Base-by-base conservation (phyloP, 2,329 filamentous ascomycete species). In the Neocatenulostroma microsporum region DNA sequence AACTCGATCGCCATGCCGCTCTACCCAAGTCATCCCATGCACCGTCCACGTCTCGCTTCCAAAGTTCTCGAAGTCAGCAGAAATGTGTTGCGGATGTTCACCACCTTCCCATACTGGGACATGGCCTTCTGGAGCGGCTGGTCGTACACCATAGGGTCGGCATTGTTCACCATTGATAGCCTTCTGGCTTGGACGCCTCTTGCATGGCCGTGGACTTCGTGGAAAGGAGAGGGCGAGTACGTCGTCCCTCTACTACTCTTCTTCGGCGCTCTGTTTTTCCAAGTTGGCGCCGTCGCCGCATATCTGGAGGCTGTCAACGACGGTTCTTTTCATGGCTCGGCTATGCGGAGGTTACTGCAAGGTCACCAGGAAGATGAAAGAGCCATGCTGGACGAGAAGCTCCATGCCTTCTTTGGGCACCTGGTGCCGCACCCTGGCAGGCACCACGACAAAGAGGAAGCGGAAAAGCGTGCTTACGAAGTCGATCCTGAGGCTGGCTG, bases 251-350 rank as follows among this genome's bases (percentile, higher is more conserved):
- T 53, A 26, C 34, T 28, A 3, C 52, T 51, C 39, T 54, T 55
- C 38, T 37, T 56, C 21, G 53, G 52, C 2, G 47, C 48, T 1
- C 28, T 54, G 2, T 44, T 53, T 34, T 56, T 49, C 30, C 52
- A 56, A 26, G 27, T 54, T 13, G 52, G 52, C 9, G 53, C 52
- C 0, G 45, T 51, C 3, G 38, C 45, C 10, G 50, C 52, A 13
- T 56, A 55, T 36, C 37, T 56, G 2, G 52, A 55, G 40, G 52
- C 53, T 3, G 52, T 56, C 15, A 56, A 56, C 23, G 50, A 55
- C 30, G 53, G 51, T 5, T 52, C 47, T 0, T 53, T 54, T 27
- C 49, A 48, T 23, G 53, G 53, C 29, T 39, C 45, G 1, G 52
- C 50, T 6, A 48, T 55, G 50, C 37, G 46, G 14, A 41, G 47